Percentiles rank a stretch among this genome's conserved stretches.
These are phyloP conservation scores for Opeltia flavorubescens DNA, from an alignment of 495 filamentous ascomycete species.

Conservation along the genomic window DNA sequence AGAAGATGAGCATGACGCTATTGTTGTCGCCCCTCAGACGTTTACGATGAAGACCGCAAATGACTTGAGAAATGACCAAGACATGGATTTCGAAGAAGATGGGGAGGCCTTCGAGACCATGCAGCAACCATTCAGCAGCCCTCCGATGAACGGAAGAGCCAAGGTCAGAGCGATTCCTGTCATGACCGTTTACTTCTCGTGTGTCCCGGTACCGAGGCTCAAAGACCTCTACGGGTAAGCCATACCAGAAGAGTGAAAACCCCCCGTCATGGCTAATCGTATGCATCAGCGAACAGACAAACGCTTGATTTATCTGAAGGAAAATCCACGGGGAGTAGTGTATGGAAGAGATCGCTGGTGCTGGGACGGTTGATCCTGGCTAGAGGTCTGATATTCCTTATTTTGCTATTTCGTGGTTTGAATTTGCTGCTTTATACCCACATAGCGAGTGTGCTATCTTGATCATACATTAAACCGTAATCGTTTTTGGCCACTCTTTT, in stretches of 20 bases:
- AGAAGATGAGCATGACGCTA: constrained; percentile 6
- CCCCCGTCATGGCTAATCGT: background rate
- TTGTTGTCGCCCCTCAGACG: background rate
- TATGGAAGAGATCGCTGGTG: background rate
- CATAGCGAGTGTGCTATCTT: background rate
- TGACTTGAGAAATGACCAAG: constrained; percentile 2
- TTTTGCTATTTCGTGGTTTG: background rate
- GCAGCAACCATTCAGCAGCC: constrained; percentile 29
- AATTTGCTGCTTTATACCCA: background rate
- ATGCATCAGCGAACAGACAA: background rate
- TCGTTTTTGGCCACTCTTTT: background rate
- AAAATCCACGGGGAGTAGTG: background rate
- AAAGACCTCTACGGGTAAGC: constrained; percentile 30
- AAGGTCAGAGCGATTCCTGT: constrained; percentile 24
- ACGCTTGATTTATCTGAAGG: background rate
- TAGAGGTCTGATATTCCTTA: background rate
- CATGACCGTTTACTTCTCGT: constrained; percentile 47
- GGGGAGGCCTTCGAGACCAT: constrained; percentile 44
- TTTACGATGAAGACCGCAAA: background rate
- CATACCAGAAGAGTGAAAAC: background rate
- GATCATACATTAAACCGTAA: background rate
- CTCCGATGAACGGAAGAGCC: constrained; percentile 9
- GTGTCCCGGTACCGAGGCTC: constrained; percentile 37
- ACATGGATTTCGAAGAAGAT: constrained; percentile 17
- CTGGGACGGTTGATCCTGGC: background rate